Conservation (phyloP, 345 rosid genomes). For the Eucalyptus decipiens region DNA sequence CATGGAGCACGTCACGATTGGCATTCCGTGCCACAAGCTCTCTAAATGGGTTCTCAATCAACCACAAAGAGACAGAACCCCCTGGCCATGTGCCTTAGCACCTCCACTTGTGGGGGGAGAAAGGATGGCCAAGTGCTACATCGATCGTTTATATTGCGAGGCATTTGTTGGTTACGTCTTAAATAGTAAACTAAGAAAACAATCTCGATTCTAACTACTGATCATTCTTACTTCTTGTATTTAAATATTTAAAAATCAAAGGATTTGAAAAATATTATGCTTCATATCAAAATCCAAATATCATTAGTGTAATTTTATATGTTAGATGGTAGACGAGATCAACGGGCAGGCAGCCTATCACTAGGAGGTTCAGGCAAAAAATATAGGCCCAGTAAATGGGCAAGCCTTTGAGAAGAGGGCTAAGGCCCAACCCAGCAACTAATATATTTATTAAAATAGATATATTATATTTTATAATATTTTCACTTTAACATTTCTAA, state of each 20-base stretch:
- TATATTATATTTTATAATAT: neutral
- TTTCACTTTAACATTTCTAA: neutral
- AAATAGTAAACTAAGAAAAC: neutral
- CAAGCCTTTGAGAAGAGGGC: rapidly evolving
- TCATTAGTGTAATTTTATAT: neutral
- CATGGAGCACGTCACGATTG: slow-evolving; percentile 28
- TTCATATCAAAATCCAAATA: too few relatives aligned
- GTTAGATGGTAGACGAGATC: neutral
- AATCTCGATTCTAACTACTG: too few relatives aligned
- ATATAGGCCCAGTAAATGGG: neutral
- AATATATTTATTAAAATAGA: neutral
- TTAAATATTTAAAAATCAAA: too few relatives aligned
- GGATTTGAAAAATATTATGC: neutral
- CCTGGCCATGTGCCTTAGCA: slow-evolving; percentile 15
- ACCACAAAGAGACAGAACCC: slow-evolving; percentile 40
- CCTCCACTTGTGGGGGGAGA: slow-evolving; percentile 10
- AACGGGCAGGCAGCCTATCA: neutral
- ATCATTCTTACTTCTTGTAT: neutral
- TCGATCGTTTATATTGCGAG: too few relatives aligned
- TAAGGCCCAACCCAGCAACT: neutral
- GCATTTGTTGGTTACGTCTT: neutral
- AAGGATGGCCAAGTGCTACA: too few relatives aligned
- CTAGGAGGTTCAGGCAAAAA: neutral
- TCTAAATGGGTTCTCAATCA: slow-evolving; percentile 18
- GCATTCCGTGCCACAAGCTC: slow-evolving; percentile 38